These are phyloP conservation scores for Chionographis japonica DNA, from an alignment of 106 monocot species.

Conservation along the genomic window DNA sequence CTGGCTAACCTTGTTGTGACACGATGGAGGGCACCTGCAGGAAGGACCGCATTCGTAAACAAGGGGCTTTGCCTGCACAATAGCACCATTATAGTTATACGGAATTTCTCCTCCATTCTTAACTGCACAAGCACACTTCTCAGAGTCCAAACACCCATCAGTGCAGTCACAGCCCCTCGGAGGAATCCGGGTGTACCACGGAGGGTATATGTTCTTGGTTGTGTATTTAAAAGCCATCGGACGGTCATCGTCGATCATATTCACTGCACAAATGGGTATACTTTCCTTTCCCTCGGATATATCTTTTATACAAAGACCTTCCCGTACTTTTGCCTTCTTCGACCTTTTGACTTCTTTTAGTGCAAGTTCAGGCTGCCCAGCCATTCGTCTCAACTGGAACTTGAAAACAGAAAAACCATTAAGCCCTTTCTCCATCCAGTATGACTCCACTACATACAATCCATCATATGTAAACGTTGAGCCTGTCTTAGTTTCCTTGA, in stretches of 20 bases:
- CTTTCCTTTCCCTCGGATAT: slow-evolving; percentile 80
- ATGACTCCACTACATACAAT: slow-evolving; percentile 68
- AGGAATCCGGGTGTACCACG: slow-evolving; percentile 28
- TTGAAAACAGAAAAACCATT: slow-evolving; percentile 57
- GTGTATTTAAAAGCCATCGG: slow-evolving; percentile 65
- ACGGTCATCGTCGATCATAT: slow-evolving; percentile 55
- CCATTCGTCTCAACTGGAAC: slow-evolving; percentile 59
- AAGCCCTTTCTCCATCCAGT: slow-evolving; percentile 41
- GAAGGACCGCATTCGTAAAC: slow-evolving; percentile 87
- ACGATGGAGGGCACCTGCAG: slow-evolving; percentile 76
- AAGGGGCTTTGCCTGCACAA: slow-evolving; percentile 73
- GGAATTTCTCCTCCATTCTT: slow-evolving; percentile 93
- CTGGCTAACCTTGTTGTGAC: slow-evolving; percentile 85
- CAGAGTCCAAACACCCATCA: slow-evolving; percentile 56
- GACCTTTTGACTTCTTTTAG: slow-evolving; percentile 47
- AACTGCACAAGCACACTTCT: slow-evolving; percentile 68
- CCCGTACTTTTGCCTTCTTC: slow-evolving; percentile 36
- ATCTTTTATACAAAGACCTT: slow-evolving; percentile 63
- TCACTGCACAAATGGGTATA: slow-evolving; percentile 68
- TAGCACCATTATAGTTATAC: slow-evolving; percentile 82
- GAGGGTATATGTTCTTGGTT: slow-evolving; percentile 61
- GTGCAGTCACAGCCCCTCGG: slow-evolving; percentile 69
- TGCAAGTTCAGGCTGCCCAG: slow-evolving; percentile 85
- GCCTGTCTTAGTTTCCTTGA: slow-evolving; percentile 46
- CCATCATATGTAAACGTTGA: slow-evolving; percentile 84